Conservation (phyloP, 257 asterid genomes). For the Dorcoceras hygrometricum region DNA sequence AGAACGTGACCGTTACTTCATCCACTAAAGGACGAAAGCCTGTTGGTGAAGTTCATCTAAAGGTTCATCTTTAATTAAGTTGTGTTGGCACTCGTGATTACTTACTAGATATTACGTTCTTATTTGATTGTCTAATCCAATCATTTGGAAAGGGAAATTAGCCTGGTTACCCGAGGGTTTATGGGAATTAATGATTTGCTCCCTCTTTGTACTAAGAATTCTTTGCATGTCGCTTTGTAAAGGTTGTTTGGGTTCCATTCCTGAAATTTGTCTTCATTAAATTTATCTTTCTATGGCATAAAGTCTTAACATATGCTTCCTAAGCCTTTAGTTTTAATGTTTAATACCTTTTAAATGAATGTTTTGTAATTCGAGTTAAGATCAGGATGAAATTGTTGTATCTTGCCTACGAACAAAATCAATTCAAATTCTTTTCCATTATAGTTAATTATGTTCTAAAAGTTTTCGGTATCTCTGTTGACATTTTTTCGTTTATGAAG, state of each 20-base stretch:
- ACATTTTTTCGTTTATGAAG: no score
- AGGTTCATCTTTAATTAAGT: conserved; percentile 34
- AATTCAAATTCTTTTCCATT: no score
- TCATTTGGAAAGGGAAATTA: conserved; percentile 11
- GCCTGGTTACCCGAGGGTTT: neutral
- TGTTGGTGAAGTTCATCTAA: conserved; percentile 92
- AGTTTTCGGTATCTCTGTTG: no score
- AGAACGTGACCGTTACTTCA: conserved; percentile 30
- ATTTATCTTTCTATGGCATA: neutral
- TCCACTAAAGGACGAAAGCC: conserved; percentile 52
- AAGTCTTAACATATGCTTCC: no score
- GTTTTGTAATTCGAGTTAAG: neutral
- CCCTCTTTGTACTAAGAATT: neutral
- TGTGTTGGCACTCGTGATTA: conserved; percentile 13
- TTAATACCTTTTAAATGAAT: neutral
- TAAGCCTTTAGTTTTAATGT: no score
- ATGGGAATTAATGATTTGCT: neutral
- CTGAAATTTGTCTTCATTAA: neutral
- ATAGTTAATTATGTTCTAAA: no score
- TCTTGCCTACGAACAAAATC: no score
- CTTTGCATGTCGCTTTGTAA: conserved; percentile 4
- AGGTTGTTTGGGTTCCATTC: neutral
- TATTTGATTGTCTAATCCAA: neutral
- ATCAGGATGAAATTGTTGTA: neutral
- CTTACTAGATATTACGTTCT: neutral